These are phyloP conservation scores for Millerago galiae DNA, from an alignment of 805 yeast species.

Conservation along the genomic window DNA sequence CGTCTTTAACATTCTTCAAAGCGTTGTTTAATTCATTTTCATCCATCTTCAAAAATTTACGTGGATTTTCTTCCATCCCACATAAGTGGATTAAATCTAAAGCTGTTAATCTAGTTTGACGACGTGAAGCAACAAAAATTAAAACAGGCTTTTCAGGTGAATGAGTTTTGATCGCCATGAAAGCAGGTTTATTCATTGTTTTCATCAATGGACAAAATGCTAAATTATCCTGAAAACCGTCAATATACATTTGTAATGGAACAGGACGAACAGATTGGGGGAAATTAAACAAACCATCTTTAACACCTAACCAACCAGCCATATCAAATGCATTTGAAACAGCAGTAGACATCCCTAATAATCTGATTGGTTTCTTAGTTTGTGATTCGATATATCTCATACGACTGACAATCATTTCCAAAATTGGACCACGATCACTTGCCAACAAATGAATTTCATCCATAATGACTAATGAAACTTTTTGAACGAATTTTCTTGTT, in stretches of 20 bases:
- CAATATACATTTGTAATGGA: conserved; percentile 81
- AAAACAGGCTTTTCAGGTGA: conserved; percentile 77
- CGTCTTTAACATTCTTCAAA: conserved; percentile 60
- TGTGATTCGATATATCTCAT: conserved; percentile 92
- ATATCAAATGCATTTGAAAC: conserved; percentile 90
- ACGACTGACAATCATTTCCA: conserved; percentile 91
- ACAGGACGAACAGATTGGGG: conserved; percentile 95
- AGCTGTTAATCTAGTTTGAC: conserved; percentile 88
- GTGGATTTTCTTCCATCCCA: conserved; percentile 51
- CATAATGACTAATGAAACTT: conserved; percentile 79
- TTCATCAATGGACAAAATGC: conserved; percentile 66
- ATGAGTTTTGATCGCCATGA: conserved; percentile 66
- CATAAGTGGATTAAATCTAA: conserved; percentile 66
- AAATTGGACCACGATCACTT: conserved; percentile 96
- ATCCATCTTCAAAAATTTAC: conserved; percentile 52
- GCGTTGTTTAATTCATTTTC: conserved; percentile 50
- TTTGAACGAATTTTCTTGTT: conserved; percentile 81
- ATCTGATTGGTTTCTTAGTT: conserved; percentile 83
- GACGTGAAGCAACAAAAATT: conserved; percentile 96
- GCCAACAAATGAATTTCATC: conserved; percentile 96
- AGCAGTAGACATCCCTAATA: conserved; percentile 89
- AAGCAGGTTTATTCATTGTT: conserved; percentile 69
- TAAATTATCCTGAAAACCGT: conserved; percentile 83
- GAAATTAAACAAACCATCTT: conserved; percentile 88
- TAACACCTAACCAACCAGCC: conserved; percentile 90